phyloP scores from a whole-genome alignment of 371 early-diverging fungal genomes.

The Quaeritorhiza haematococci region DNA sequence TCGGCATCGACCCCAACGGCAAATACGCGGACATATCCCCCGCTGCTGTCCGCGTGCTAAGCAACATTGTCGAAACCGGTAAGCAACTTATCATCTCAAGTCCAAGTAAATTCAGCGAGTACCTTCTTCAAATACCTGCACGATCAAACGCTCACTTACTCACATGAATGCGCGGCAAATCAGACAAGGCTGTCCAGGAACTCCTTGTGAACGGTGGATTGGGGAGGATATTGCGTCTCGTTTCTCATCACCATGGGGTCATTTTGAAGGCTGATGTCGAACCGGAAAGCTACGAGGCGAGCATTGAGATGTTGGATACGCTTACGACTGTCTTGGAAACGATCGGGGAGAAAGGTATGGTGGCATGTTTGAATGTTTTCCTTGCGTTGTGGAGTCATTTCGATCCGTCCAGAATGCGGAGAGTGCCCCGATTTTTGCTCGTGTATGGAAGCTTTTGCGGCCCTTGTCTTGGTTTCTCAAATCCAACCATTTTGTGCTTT shows the following conservation, averaged over 20 bases:
- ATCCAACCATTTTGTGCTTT: not conserved
- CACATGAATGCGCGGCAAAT: not conserved
- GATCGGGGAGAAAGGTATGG: constrained; percentile 38
- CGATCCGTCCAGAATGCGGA: not conserved
- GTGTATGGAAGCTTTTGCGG: not conserved
- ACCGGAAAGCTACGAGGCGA: constrained; percentile 12
- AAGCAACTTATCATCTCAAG: not conserved
- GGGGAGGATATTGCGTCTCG: constrained; percentile 9
- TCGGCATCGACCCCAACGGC: constrained; percentile 8
- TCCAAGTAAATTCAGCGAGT: no score
- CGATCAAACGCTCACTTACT: not conserved
- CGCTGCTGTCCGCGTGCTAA: constrained; percentile 20
- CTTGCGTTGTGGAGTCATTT: not conserved
- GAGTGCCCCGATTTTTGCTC: not conserved
- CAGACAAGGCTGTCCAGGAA: constrained; percentile 29
- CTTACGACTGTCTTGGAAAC: constrained; percentile 35
- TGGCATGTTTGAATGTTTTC: not conserved
- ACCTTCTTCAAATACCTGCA: no score
- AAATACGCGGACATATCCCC: not conserved
- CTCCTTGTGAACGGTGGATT: constrained; percentile 23
- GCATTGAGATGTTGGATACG: constrained; percentile 38
- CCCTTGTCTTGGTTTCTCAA: not conserved
- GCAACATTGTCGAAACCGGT: constrained; percentile 34
- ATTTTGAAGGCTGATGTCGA: constrained; percentile 8
- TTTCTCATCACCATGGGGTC: constrained; percentile 22